A percentile compares a stretch with the other conserved stretches of the same genome.
These are phyloP conservation scores for Pinus tabuliformis DNA, from an alignment of 75 land plant genomes.

Conservation along the genomic window DNA sequence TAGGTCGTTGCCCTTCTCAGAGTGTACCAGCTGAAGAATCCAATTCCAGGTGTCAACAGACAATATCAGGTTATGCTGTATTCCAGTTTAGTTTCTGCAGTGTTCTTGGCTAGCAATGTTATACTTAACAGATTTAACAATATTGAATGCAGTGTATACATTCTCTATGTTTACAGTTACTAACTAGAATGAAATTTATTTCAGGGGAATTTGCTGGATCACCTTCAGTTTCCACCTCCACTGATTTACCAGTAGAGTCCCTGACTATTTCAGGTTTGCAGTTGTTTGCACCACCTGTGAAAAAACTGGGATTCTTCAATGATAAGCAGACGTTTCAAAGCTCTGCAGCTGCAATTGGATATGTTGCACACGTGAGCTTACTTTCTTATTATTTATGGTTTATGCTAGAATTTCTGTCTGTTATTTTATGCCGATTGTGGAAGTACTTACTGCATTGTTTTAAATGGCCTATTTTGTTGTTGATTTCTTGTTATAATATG, in stretches of 20 bases:
- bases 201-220: constrained; percentile 40
- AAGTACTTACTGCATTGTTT: not conserved
- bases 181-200: not conserved
- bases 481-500: not conserved
- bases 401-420: not conserved
- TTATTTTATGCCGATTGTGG: not conserved
- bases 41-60: not conserved
- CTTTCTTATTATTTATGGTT: constrained; percentile 10
- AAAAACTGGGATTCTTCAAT: constrained; percentile 63
- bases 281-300: constrained; percentile 57
- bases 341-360: constrained; percentile 89
- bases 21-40: not conserved
- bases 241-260: constrained; percentile 16
- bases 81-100: not conserved
- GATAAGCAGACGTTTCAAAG: constrained; percentile 81
- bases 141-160: not conserved
- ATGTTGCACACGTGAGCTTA: constrained; percentile 93
- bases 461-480: not conserved
- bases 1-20: constrained; percentile 9
- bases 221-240: constrained; percentile 8
- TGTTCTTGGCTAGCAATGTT: not conserved
- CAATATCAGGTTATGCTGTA: constrained; percentile 1
- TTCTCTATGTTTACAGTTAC: not conserved
- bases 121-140: not conserved
- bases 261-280: constrained; percentile 81